A percentile compares a stretch with the other conserved stretches of the same genome.
These are phyloP conservation scores for Calendula officinalis DNA, from an alignment of 129 eudicot genomes.

Conservation along the genomic window DNA sequence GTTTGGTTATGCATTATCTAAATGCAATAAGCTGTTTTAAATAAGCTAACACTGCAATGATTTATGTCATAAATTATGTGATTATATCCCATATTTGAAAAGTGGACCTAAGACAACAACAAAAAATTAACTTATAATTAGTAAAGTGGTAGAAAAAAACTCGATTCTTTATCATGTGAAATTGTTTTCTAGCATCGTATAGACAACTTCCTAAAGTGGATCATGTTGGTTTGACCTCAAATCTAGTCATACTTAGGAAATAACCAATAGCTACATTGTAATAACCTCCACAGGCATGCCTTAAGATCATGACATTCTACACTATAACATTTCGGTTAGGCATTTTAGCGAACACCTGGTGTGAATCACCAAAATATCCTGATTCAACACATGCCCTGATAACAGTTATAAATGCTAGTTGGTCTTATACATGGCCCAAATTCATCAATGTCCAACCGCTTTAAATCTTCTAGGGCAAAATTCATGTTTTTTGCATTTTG, in stretches of 20 bases:
- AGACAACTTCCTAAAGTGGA: conserved; percentile 69
- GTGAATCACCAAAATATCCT: conserved; percentile 70
- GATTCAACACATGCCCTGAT: conserved; percentile 61
- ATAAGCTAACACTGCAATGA: no score
- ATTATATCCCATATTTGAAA: background rate
- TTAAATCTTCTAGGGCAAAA: conserved; percentile 54
- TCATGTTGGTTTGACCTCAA: conserved; percentile 58
- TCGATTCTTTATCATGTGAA: no score
- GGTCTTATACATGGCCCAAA: conserved; percentile 60
- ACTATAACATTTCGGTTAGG: conserved; percentile 63
- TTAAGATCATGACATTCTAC: conserved; percentile 95
- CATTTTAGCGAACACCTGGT: conserved; percentile 48
- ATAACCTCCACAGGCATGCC: conserved; percentile 61
- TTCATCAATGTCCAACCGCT: conserved; percentile 47
- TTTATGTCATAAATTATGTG: background rate
- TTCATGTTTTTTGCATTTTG: conserved; percentile 68
- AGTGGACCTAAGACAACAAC: background rate
- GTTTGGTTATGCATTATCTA: background rate
- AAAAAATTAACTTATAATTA: no score
- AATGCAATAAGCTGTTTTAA: no score
- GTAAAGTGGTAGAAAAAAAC: no score
- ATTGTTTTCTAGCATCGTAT: no score
- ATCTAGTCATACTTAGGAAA: conserved; percentile 55
- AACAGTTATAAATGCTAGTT: conserved; percentile 69
- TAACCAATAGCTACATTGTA: conserved; percentile 49